Base-by-base conservation (phyloP, 768 basidiomycete species). In the Heimioporus sp. region DNA sequence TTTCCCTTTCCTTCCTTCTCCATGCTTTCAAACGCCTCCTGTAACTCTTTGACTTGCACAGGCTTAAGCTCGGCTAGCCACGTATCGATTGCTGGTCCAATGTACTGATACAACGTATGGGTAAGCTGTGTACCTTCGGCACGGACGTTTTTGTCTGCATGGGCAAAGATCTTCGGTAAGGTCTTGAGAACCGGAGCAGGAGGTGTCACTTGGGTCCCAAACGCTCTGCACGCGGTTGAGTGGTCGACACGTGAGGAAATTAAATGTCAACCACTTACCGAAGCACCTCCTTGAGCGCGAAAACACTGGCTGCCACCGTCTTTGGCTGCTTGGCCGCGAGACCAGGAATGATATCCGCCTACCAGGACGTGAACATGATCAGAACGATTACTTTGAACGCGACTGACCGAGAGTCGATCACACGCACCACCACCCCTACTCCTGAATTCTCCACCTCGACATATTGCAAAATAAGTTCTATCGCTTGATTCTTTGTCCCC, bases 271-370 rank as follows among this genome's bases (percentile, higher is more conserved):
- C 28, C 7, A 55, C 87, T 64, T 54, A 93, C 96, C 86, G 82
- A 57, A 93, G 73, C 37, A 94, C 78, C 68, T 98, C 95, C 65
- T 85, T 92, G 56, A 99, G 65, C 4, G 82, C 90, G 3, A 76
- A 64, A 9, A 97, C 80, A 51, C 82, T 82, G 13, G 86, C 89
- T 28, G 93, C 83, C 1, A 98, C 92, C 3, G 88, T 71, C 73
- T 99, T 99, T 1, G 97, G 97, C 62, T 98, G 94, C 65, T 98
- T 99, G 12, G 92, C 91, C 21, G 78, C 76, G 12, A 99, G 73
- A 17, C 96, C 97, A 36, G 82, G 81, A n/a, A 94, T 69, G 40
- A 98, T 73, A 66, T 95, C 90, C 54, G 72, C 72, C 91, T 94
- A 55, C 36, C 38, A 50, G 43, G 60, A 49, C 52, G 53, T 61